Percentiles rank a stretch among this genome's conserved stretches.
These are phyloP conservation scores for Pyrenochaeta sp. DNA, from an alignment of 2,329 filamentous ascomycete genomes.

Conservation along the genomic window DNA sequence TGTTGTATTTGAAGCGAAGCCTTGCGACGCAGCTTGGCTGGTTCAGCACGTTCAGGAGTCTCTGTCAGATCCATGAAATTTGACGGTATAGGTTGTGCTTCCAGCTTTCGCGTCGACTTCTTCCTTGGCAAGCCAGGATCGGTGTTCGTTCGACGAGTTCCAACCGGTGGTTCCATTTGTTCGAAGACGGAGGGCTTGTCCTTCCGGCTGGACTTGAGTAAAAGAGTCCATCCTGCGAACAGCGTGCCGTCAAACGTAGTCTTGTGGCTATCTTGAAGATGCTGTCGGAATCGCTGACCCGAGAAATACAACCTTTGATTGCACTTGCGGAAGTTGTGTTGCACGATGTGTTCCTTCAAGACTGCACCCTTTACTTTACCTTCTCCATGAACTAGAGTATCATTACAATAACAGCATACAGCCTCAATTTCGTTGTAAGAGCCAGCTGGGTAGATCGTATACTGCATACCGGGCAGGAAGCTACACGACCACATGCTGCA, in stretches of 20 bases:
- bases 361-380: conserved; percentile 29
- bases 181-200: conserved; percentile 25
- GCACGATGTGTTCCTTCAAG: conserved; percentile 27
- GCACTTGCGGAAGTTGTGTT: conserved; percentile 36
- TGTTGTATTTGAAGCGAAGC: conserved; percentile 18
- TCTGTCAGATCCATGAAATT: conserved; percentile 37
- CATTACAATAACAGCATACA: conserved; percentile 36
- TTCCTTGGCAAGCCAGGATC: conserved; percentile 14
- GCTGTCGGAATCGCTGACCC: conserved; percentile 33
- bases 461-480: conserved; percentile 35
- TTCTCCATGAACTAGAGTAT: conserved; percentile 23
- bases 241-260: conserved; percentile 27
- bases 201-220: conserved; percentile 30
- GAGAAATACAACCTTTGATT: conserved; percentile 37
- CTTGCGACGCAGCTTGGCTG: conserved; percentile 27
- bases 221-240: conserved; percentile 33
- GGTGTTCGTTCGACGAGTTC: conserved; percentile 16
- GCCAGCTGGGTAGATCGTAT: conserved; percentile 32
- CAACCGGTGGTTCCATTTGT: conserved; percentile 10
- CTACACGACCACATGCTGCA: conserved; percentile 39
- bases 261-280: conserved; percentile 34
- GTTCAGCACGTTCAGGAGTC: conserved; percentile 13
- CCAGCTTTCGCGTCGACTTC: conserved; percentile 4
- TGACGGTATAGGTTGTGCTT: conserved; percentile 1
- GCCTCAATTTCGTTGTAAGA: conserved; percentile 14